Base-by-base conservation (phyloP, 148 eudicot species). In the Silene uniflora region DNA sequence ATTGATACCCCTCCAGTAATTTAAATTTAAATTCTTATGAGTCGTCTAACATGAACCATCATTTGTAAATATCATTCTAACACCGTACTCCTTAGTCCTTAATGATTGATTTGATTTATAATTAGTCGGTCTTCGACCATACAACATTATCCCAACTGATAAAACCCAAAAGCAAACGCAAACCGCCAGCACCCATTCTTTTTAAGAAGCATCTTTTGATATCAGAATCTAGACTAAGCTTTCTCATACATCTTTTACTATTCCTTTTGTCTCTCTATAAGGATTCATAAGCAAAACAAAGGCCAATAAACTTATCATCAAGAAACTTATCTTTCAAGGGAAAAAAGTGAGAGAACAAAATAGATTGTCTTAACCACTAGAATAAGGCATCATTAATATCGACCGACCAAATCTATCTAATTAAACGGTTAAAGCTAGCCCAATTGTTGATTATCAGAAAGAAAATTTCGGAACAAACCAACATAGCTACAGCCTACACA, bases 141-240 rank as follows among this genome's bases (percentile, higher is more conserved):
- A 39, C 10, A 19, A 22, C 4, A 69, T 27, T 47, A 42, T 68
- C 13, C 71, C 55, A 10, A 22, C 56, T 21, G 35, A 32, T 68
- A 7, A 68, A 69, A 27, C 11, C 32, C 62, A 71, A 71, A 71
- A 71, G 73, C 2, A 71, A 71, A 71, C 54, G 73, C 6, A 58
- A 69, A 46, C 62, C 19, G 11, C 49, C 61, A 71, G 54, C 62
- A 71, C 73, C 73, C 73, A 23, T 71, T 9, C 73, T 71, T 71
- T 71, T 13, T 23, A 5, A n/a, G 12, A 55, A 54, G 62, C 73
- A 71, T 71, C 62, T 24, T 71, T 47, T 21, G 35, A 49, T 69
- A 47, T 9, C 58, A 64, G 68, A 64, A 29, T 25, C 70, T 19
- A 67, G 11, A 39, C 70, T 35, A 35, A 27, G n/a, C 46, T 29